phyloP scores from a whole-genome alignment of 495 filamentous ascomycete genomes.

The Chaetomium fimeti region DNA sequence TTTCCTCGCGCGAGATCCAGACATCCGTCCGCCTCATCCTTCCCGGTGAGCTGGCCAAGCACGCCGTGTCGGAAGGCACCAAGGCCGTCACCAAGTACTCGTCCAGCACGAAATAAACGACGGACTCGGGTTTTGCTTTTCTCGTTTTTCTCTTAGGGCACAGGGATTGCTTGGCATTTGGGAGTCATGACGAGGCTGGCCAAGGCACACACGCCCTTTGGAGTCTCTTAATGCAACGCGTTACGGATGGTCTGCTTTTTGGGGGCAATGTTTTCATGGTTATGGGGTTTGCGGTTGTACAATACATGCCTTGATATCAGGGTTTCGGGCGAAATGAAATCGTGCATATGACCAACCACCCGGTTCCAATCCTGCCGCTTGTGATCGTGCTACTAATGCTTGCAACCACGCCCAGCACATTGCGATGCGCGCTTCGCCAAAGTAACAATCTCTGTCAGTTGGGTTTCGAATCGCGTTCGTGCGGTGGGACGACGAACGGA shows the following conservation, averaged over 20 bases:
- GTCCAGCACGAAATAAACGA: conserved; percentile 91
- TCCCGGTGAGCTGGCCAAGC: conserved; percentile 97
- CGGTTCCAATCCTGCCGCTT: background rate
- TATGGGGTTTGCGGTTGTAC: conserved; percentile 74
- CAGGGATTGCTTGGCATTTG: conserved; percentile 56
- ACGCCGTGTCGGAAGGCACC: conserved; percentile 98
- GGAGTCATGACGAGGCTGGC: conserved; percentile 62
- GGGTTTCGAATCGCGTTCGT: too few relatives aligned
- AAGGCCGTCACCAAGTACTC: conserved; percentile 99
- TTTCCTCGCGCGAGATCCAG: conserved; percentile 98
- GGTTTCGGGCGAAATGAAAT: conserved; percentile 60
- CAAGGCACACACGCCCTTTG: conserved; percentile 60
- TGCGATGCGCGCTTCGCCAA: background rate
- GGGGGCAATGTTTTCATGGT: conserved; percentile 72
- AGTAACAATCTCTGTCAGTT: background rate
- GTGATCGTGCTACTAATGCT: background rate
- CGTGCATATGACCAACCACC: conserved; percentile 58
- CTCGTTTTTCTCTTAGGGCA: conserved; percentile 48
- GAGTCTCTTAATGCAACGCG: conserved; percentile 72
- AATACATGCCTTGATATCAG: conserved; percentile 63
- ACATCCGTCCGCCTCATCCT: conserved; percentile 98
- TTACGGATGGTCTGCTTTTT: conserved; percentile 83
- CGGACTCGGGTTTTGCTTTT: conserved; percentile 41
- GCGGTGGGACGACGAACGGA: too few relatives aligned
- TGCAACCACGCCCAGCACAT: too few relatives aligned